phyloP scores from a whole-genome alignment of 2,329 filamentous ascomycete species.

The Colletotrichum incanum region DNA sequence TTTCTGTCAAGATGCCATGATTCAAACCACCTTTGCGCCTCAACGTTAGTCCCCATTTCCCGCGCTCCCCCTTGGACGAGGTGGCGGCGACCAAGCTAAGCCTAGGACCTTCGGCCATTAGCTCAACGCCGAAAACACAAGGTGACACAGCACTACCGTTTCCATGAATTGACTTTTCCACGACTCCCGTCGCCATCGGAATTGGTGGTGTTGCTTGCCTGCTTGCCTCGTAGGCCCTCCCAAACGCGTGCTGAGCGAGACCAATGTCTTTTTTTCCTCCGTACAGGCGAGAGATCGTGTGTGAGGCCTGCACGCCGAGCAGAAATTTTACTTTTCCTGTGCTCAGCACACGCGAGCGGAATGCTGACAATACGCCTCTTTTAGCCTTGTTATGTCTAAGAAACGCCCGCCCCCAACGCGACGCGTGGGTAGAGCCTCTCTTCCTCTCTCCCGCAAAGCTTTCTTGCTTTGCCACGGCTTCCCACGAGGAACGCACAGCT shows the following conservation, averaged over 20 bases:
- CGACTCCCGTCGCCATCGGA: neutral
- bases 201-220: neutral
- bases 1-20: conserved; percentile 9
- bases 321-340: conserved; percentile 6
- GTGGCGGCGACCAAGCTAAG: neutral
- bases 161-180: neutral
- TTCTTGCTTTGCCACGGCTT: conserved; percentile 23
- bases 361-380: conserved; percentile 6
- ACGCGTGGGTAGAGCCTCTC: conserved; percentile 20
- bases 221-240: neutral
- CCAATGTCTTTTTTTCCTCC: conserved; percentile 7
- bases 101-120: conserved; percentile 27
- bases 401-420: conserved; percentile 16
- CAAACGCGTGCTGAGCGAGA: conserved; percentile 11
- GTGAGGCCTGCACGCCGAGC: neutral
- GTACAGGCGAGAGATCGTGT: neutral
- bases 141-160: conserved; percentile 24
- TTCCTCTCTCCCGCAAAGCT: neutral
- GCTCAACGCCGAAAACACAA: neutral
- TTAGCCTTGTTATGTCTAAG: neutral
- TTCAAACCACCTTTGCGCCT: conserved; percentile 18
- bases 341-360: conserved; percentile 19
- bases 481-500: conserved; percentile 39
- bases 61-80: conserved; percentile 11
- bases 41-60: conserved; percentile 23